These are phyloP conservation scores for Xerocomus spinulosus DNA, from an alignment of 768 basidiomycete species.

Conservation along the genomic window DNA sequence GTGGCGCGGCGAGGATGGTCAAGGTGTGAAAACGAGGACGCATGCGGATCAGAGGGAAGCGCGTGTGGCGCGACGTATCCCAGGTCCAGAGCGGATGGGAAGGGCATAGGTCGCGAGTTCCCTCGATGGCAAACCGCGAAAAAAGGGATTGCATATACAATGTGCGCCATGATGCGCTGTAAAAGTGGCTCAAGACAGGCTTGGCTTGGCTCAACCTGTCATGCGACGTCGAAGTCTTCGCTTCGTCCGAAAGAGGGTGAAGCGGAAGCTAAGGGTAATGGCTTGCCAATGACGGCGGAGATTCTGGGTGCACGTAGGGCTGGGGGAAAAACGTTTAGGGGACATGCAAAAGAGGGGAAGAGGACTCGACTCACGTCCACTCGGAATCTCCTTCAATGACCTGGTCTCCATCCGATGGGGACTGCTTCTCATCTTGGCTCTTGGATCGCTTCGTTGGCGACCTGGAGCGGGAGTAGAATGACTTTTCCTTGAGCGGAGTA, in stretches of 20 bases:
- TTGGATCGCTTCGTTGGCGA: slow-evolving; percentile 18
- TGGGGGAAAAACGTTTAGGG: slow-evolving; percentile 21
- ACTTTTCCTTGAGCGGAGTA: slow-evolving; percentile 28
- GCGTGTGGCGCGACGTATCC: slow-evolving; percentile 26
- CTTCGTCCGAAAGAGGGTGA: slow-evolving; percentile 53
- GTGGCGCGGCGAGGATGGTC: slow-evolving; percentile 7
- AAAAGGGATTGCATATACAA: slow-evolving; percentile 24
- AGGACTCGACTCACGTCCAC: slow-evolving; percentile 29
- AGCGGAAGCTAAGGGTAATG: slow-evolving; percentile 49
- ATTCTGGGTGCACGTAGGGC: slow-evolving; percentile 54
- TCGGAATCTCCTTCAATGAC: slow-evolving; percentile 22
- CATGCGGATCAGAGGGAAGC: slow-evolving; percentile 19
- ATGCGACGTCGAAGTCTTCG: slow-evolving; percentile 31
- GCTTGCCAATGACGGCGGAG: slow-evolving; percentile 61
- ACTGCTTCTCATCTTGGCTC: slow-evolving; percentile 19
- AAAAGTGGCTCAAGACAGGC: slow-evolving; percentile 8
- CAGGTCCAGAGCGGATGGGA: slow-evolving; percentile 15
- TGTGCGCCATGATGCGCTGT: slow-evolving; percentile 12
- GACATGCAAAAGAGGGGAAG: background rate
- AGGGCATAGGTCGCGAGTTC: slow-evolving; percentile 20
- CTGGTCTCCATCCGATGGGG: slow-evolving; percentile 4
- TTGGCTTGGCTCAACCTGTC: slow-evolving; percentile 21
- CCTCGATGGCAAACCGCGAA: slow-evolving; percentile 21
- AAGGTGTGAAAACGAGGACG: slow-evolving; percentile 10
- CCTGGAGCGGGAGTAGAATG: slow-evolving; percentile 10